phyloP scores from a whole-genome alignment of 495 filamentous ascomycete genomes.

The Aspergillus mulundensis region DNA sequence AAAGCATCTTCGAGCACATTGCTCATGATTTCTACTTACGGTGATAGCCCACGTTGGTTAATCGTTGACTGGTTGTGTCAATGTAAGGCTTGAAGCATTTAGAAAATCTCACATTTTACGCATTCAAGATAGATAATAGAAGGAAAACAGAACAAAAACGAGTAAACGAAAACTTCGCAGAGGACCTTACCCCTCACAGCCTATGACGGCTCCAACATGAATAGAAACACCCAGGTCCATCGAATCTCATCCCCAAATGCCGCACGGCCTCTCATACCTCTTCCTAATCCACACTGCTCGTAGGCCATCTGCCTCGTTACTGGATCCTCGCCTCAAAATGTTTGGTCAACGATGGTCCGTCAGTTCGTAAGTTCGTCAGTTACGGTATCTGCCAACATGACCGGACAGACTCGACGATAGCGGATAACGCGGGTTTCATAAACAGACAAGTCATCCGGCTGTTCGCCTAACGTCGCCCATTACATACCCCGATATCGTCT shows the following conservation, averaged over 20 bases:
- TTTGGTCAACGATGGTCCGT: not conserved
- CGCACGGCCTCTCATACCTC: not conserved
- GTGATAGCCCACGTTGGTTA: too few species aligned
- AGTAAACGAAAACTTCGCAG: slow-evolving; percentile 1
- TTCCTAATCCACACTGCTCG: not conserved
- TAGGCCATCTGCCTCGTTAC: slow-evolving; percentile 6
- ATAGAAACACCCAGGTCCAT: slow-evolving; percentile 1
- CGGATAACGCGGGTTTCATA: not conserved
- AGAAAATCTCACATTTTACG: not conserved
- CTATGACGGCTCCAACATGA: not conserved
- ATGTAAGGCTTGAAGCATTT: not conserved
- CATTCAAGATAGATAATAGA: slow-evolving; percentile 11
- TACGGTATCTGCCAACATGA: not conserved
- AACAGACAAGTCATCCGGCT: not conserved
- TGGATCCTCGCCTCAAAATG: not conserved
- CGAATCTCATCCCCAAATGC: slow-evolving; percentile 3
- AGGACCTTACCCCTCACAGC: not conserved
- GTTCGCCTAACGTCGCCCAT: not conserved
- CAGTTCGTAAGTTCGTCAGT: slow-evolving; percentile 7
- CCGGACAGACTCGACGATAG: not conserved
- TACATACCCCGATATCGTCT: not conserved
- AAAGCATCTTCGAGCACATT: too few species aligned
- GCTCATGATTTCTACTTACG: too few species aligned
- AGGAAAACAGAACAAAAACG: not conserved
- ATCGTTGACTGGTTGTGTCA: not conserved